Evolutionary conservation across 2,329 filamentous ascomycete species (phyloP).

Genomic region (Neopestalotiopsis sp.): DNA sequence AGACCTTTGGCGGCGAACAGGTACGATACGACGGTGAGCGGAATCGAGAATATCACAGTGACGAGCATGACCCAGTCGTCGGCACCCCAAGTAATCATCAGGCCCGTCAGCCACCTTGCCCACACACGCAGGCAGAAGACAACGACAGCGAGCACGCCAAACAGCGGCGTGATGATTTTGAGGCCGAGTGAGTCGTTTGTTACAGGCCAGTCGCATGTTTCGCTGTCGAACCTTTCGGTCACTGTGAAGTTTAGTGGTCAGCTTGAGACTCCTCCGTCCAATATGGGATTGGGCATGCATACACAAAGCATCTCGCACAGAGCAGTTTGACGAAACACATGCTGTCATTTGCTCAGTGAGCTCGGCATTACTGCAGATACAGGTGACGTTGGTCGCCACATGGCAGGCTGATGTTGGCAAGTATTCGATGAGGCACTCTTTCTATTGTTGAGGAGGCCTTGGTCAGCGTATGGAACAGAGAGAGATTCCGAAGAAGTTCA

Average conservation of each 20-base stretch:
- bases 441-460: slow-evolving; percentile 3
- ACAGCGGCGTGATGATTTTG: slow-evolving; percentile 12
- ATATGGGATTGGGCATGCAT: not conserved
- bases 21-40: slow-evolving; percentile 13
- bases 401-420: slow-evolving; percentile 13
- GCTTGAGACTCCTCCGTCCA: too few relatives aligned
- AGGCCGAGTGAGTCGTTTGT: slow-evolving; percentile 14
- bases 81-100: slow-evolving; percentile 3
- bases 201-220: slow-evolving; percentile 13
- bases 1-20: slow-evolving; percentile 9
- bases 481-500: not conserved
- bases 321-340: slow-evolving; percentile 7
- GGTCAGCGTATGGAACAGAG: slow-evolving; percentile 6
- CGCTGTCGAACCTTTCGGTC: slow-evolving; percentile 12
- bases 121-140: slow-evolving; percentile 15
- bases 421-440: slow-evolving; percentile 14
- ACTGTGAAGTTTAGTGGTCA: not conserved
- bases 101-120: slow-evolving; percentile 11
- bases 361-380: slow-evolving; percentile 8
- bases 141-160: slow-evolving; percentile 12
- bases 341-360: slow-evolving; percentile 10
- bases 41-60: slow-evolving; percentile 4
- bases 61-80: slow-evolving; percentile 14
- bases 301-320: slow-evolving; percentile 9
- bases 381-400: slow-evolving; percentile 13